Conservation (phyloP, 1,284 basidiomycete genomes). For the Boletellus dicymbophilus region DNA sequence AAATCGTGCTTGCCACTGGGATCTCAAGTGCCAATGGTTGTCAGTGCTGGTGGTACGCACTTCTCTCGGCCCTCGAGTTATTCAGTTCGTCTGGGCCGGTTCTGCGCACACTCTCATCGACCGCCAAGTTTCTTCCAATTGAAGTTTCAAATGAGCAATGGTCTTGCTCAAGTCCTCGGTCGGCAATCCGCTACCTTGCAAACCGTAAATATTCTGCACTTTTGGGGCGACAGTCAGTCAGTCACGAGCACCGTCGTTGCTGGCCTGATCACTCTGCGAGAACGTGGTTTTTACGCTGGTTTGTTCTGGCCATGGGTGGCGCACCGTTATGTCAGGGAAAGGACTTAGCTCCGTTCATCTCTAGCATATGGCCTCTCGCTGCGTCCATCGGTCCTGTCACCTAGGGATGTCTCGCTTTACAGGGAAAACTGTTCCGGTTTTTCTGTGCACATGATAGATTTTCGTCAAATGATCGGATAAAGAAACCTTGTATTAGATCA, state of each 20-base stretch:
- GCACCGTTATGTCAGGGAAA: too few species aligned
- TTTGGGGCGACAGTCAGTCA: slow-evolving; percentile 36
- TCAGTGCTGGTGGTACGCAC: too few species aligned
- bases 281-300: slow-evolving; percentile 39
- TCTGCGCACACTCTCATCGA: slow-evolving; percentile 38
- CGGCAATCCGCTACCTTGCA: slow-evolving; percentile 39
- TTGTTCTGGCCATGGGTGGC: too few species aligned
- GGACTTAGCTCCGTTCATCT: too few species aligned
- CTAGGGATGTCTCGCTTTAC: slow-evolving; percentile 38
- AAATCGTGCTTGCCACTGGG: too few species aligned
- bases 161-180: slow-evolving; percentile 39
- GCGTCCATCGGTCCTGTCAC: slow-evolving; percentile 35
- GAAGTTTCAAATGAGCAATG: too few species aligned
- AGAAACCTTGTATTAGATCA: slow-evolving; percentile 8
- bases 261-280: slow-evolving; percentile 40
- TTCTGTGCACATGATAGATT: slow-evolving; percentile 31
- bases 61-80: slow-evolving; percentile 13
- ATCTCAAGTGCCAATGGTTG: too few species aligned
- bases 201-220: slow-evolving; percentile 41
- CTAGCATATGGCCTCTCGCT: slow-evolving; percentile 15
- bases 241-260: slow-evolving; percentile 37
- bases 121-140: slow-evolving; percentile 40
- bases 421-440: slow-evolving; percentile 42
- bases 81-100: slow-evolving; percentile 38
- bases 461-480: neutral